A percentile compares a stretch with the other conserved stretches of the same genome.
These are phyloP conservation scores for Periconia macrospinosa DNA, from an alignment of 2,329 filamentous ascomycete genomes.

Conservation along the genomic window DNA sequence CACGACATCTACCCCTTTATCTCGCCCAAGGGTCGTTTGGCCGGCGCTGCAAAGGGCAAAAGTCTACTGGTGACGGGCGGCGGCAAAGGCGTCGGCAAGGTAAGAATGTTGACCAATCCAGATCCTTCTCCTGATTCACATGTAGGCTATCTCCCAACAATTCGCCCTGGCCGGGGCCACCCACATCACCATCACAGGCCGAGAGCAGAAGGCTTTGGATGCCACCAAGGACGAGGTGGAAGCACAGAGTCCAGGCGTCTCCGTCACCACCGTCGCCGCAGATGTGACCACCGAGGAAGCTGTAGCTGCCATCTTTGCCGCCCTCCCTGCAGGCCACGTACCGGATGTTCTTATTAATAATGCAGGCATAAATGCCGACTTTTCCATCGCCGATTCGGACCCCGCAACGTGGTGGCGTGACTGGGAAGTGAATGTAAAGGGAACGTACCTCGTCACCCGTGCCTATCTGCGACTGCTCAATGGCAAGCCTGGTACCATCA, in stretches of 20 bases:
- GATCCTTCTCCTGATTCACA: background rate
- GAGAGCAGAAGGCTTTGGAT: background rate
- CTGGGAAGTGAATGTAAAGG: background rate
- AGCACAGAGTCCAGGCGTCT: background rate
- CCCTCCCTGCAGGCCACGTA: background rate
- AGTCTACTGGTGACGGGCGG: background rate
- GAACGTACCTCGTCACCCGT: background rate
- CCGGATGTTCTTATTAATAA: background rate
- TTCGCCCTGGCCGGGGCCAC: background rate
- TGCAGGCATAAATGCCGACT: background rate
- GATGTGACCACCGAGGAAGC: background rate
- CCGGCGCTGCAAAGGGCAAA: background rate
- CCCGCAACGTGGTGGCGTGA: background rate
- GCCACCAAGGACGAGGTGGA: background rate
- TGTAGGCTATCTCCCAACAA: background rate
- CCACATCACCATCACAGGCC: background rate
- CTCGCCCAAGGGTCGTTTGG: background rate
- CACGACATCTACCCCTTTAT: background rate
- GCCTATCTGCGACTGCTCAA: background rate
- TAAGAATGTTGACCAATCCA: too few relatives aligned
- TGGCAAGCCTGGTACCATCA: background rate
- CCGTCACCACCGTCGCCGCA: background rate
- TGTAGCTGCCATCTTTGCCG: background rate
- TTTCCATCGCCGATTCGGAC: background rate
- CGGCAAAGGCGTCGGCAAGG: background rate